Base-by-base conservation (phyloP, 371 early-diverging fungal genomes). In the Batkoa obscura region DNA sequence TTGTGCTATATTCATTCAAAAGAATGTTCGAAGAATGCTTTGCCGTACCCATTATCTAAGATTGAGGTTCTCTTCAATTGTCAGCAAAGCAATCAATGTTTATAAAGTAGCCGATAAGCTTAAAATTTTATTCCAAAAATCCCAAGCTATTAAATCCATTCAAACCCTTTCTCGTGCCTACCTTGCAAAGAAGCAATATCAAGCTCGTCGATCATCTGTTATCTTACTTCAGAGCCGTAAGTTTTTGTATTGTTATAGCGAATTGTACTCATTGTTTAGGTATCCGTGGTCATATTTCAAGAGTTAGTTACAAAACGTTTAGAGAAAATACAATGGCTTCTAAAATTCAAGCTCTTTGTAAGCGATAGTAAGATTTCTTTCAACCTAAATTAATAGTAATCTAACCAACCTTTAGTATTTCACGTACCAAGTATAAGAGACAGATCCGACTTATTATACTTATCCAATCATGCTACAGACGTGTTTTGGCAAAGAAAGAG, bases 1-100 rank as follows among this genome's bases (percentile, higher is more conserved):
- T 42, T 84, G 83, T 37, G 91, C 90, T 35, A 78, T 84, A 8
- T 60, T 86, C 59, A 76, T 94, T 62, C 93, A 94, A 72, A 87
- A 90, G 77, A 88, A 90, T 62, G 79, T 87, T 63, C 78, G 83
- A 15, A 72, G 88, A 43, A 78, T 77, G 58, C 67, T 88, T 58
- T 71, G 78, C 50, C 80, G 87, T 63, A 69, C 68, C 13, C 65
- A 70, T 12, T 93, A 83, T 65, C 63, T 76, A 43, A 67, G 73
- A 2, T 70, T 74, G 63, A 79, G 80, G 43, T 58, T 62, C 9
- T 64, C 83, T 5, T 71, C 79, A 17, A 60, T 77, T 35, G 62
- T 59, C 30, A 43, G 86, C 3, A 88, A 87, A 63, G 60, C 72
- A 15, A 65, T 76, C 13, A 73, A 72, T 10, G 76, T 92, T 48